Base-by-base conservation (phyloP, 2,329 filamentous ascomycete genomes). In the Claviceps digitariae region DNA sequence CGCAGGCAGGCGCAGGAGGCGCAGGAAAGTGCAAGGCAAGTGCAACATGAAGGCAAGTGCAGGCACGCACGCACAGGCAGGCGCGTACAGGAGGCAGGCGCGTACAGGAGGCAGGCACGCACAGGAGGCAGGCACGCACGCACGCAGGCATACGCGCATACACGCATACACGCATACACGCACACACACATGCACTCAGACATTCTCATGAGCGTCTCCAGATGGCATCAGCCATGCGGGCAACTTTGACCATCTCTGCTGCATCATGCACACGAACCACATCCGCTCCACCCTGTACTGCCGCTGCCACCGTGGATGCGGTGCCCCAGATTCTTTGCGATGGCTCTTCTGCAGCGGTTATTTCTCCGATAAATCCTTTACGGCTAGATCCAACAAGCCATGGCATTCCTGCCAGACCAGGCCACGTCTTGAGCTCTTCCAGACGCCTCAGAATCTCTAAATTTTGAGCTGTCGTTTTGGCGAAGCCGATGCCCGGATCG, bases 201-300 rank as follows among this genome's bases (percentile, higher is more conserved):
- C 21, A 15, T 44, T 17, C 50, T 56, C 50, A 52, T 20, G 27
- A 51, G 34, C 45, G 27, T 60, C 87, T 76, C 80, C 87, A 95
- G 52, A 96, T 90, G n/a, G 90, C 90, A 76, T 97, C 91, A 9
- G 88, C 82, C 83, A 97, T 91, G 65, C 79, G 85, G 1, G 82
- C 82, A 34, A 95, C 90, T 68, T 89, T 78, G 43, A 71, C 75
- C 91, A 97, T 97, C 72, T 93, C 87, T 53, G 74, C 70, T 15
- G 90, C 86, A 72, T 97, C 91, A 70, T 98, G 93, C 44, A 98
- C 90, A 51, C 93, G 77, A 47, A 97, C 84, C 55, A 98, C 82
- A 72, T 97, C 90, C 25, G 90, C 90, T 2, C 93, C 93, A 7
- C 88, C 88, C 56, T 85, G 81, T 31, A 98, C 78, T 47, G 90